phyloP scores from a whole-genome alignment of 2,329 filamentous ascomycete species.

The Cercospora canescens region DNA sequence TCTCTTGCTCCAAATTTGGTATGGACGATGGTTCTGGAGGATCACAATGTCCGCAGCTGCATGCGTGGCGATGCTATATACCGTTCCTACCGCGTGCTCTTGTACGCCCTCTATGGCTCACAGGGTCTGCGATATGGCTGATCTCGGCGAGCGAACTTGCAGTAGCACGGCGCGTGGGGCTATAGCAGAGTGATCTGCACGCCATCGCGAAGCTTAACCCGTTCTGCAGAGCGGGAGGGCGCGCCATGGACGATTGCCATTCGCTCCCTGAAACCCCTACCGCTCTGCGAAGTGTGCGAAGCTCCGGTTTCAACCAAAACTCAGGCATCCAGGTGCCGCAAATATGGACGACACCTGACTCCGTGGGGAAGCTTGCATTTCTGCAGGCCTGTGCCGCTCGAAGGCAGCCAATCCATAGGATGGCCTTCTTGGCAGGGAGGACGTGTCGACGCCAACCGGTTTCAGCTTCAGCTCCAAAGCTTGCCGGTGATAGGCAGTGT shows the following conservation, averaged over 20 bases:
- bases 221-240: background rate
- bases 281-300: background rate
- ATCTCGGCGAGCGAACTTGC: background rate
- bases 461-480: background rate
- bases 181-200: conserved; percentile 1
- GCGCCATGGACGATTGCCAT: background rate
- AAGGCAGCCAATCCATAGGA: background rate
- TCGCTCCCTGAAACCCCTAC: background rate
- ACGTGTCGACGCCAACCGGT: background rate
- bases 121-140: background rate
- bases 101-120: background rate
- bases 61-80: background rate
- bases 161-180: background rate
- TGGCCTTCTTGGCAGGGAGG: background rate
- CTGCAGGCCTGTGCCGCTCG: background rate
- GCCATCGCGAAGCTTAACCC: background rate
- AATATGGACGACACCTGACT: background rate
- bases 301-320: background rate
- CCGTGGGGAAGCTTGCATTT: background rate
- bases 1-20: background rate
- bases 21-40: background rate
- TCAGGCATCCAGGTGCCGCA: background rate
- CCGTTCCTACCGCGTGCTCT: background rate
- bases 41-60: background rate
- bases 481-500: background rate